phyloP scores from a whole-genome alignment of 257 asterid genomes.

The Gentiana macrophylla region DNA sequence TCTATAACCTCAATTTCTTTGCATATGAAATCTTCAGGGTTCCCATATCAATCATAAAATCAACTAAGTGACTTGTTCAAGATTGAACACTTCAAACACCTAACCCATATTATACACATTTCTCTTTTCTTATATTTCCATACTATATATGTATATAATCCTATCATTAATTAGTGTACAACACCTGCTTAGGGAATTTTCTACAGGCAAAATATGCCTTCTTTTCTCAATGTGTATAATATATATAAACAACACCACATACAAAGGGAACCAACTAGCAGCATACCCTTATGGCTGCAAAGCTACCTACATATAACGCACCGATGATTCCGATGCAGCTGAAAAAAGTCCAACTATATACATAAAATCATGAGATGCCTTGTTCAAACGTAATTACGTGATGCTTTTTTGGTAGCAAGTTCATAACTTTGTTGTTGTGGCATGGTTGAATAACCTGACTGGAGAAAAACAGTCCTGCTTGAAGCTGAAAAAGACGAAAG shows the following conservation, averaged over 20 bases:
- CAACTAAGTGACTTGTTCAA: neutral
- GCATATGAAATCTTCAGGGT: neutral
- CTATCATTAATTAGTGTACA: neutral
- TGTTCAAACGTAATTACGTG: neutral
- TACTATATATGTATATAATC: constrained; percentile 1
- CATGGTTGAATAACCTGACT: constrained; percentile 18
- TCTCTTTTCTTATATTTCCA: neutral
- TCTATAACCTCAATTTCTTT: constrained; percentile 2
- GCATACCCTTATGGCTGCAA: constrained; percentile 18
- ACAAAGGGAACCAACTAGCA: constrained; percentile 9
- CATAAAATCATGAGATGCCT: constrained; percentile 13
- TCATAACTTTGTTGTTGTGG: constrained; percentile 19
- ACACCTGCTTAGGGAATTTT: constrained; percentile 24
- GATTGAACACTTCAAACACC: neutral
- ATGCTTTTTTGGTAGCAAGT: constrained; percentile 8
- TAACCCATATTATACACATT: neutral
- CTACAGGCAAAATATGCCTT: constrained; percentile 8
- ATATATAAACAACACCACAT: neutral
- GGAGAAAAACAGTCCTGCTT: constrained; percentile 28
- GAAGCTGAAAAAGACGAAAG: constrained; percentile 14
- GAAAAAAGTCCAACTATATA: constrained; percentile 3
- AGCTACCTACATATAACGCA: constrained; percentile 10
- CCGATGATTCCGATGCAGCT: neutral
- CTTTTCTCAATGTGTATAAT: constrained; percentile 3
- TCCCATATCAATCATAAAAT: neutral